Conservation (phyloP, 768 basidiomycete genomes). For the Macrolepiota fuliginosa region DNA sequence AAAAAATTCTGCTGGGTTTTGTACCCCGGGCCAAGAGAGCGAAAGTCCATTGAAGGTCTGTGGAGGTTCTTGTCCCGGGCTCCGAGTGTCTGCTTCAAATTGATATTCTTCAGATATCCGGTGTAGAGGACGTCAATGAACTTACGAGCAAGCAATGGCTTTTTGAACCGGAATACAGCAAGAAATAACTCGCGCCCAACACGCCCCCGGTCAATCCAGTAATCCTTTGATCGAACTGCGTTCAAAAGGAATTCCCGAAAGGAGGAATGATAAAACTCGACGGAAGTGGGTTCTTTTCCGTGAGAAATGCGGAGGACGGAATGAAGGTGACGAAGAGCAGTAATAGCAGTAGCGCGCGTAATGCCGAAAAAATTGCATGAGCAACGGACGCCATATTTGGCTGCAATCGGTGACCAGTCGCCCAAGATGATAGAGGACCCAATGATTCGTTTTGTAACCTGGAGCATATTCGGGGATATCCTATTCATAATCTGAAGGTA, state of each 20-base stretch:
- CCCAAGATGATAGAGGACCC: not conserved
- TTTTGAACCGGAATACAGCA: not conserved
- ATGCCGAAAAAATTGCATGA: not conserved
- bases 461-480: not conserved
- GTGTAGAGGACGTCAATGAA: not conserved
- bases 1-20: too few species aligned
- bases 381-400: not conserved
- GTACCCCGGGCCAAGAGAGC: too few species aligned
- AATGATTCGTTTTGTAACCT: not conserved
- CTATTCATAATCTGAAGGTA: not conserved
- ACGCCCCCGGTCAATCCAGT: not conserved
- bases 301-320: not conserved
- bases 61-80: too few species aligned
- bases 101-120: not conserved
- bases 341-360: not conserved
- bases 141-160: not conserved
- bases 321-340: not conserved
- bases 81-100: not conserved
- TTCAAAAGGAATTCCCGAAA: not conserved
- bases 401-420: not conserved
- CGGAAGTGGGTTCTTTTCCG: not conserved
- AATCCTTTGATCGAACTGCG: not conserved
- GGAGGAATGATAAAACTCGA: not conserved
- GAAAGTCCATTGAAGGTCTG: too few species aligned
- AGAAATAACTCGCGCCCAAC: not conserved